Evolutionary conservation across 1,284 basidiomycete species (phyloP).

Genomic region (Neonothopanus nambi): DNA sequence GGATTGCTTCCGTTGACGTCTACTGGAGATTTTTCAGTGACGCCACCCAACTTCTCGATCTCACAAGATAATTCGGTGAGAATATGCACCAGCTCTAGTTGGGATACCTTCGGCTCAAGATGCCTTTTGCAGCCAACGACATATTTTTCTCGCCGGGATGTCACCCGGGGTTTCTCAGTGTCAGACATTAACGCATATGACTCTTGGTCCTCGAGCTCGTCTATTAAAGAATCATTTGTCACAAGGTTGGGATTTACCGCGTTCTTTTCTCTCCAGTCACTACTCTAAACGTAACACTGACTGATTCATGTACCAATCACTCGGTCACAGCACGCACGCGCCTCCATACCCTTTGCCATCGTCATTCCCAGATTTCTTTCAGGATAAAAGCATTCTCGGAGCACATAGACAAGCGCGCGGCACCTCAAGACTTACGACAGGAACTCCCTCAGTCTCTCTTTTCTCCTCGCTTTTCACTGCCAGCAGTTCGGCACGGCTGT

Average conservation of each 20-base stretch:
- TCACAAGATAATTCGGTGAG: constrained; percentile 23
- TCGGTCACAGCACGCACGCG: constrained; percentile 38
- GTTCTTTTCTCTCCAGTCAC: constrained; percentile 8
- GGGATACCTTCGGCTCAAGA: constrained; percentile 6
- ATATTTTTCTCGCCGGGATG: constrained; percentile 45
- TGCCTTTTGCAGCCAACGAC: constrained; percentile 17
- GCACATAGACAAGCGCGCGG: constrained; percentile 18
- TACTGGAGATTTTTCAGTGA: constrained; percentile 29
- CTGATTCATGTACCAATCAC: background rate
- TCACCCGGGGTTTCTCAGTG: constrained; percentile 55
- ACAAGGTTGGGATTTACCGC: constrained; percentile 30
- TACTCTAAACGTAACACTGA: background rate
- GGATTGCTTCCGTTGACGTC: constrained; percentile 50
- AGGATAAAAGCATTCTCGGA: constrained; percentile 12
- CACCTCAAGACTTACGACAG: constrained; percentile 25
- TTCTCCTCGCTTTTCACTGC: constrained; percentile 38
- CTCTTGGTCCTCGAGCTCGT: constrained; percentile 32
- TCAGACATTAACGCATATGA: constrained; percentile 37
- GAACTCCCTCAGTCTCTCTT: constrained; percentile 24
- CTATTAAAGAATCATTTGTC: constrained; percentile 33
- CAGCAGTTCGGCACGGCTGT: constrained; percentile 31
- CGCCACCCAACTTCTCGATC: constrained; percentile 48
- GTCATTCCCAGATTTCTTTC: constrained; percentile 48
- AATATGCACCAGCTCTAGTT: constrained; percentile 13
- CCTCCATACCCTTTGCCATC: constrained; percentile 49